These are phyloP conservation scores for Xylaria sp. DNA, from an alignment of 2,329 filamentous ascomycete genomes.

Conservation along the genomic window DNA sequence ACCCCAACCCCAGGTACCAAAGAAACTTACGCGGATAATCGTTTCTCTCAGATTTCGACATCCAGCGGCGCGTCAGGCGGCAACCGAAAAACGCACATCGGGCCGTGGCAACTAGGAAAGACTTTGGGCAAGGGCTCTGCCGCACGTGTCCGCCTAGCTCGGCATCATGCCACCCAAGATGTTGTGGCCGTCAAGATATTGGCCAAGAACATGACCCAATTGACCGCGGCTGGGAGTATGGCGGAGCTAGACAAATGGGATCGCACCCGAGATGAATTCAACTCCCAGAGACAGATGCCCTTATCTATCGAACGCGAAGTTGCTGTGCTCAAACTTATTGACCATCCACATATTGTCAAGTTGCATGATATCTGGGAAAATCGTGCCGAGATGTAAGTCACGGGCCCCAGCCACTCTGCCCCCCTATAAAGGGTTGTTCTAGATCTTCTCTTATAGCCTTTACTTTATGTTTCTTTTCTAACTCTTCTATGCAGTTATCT, in stretches of 20 bases:
- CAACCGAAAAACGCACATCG: conserved; percentile 78
- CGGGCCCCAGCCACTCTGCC: conserved; percentile 15
- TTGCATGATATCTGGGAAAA: conserved; percentile 99
- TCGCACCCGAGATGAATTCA: conserved; percentile 63
- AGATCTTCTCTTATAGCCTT: neutral
- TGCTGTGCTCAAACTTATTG: conserved; percentile 94
- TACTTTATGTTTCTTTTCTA: conserved; percentile 34
- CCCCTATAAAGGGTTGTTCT: neutral
- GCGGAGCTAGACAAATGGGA: conserved; percentile 82
- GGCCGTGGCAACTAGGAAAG: conserved; percentile 91
- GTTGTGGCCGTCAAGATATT: conserved; percentile 96
- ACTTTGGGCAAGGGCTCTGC: conserved; percentile 91
- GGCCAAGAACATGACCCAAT: conserved; percentile 80
- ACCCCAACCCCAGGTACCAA: conserved; percentile 28
- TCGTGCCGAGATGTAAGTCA: conserved; percentile 84
- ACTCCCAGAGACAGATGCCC: conserved; percentile 77
- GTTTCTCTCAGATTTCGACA: conserved; percentile 45
- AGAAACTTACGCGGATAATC: conserved; percentile 38
- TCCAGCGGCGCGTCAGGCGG: conserved; percentile 49
- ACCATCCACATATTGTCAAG: conserved; percentile 94
- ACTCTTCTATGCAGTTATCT: conserved; percentile 74
- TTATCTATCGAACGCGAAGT: conserved; percentile 94
- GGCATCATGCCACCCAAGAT: conserved; percentile 81
- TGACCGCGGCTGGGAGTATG: conserved; percentile 86
- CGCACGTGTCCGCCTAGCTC: conserved; percentile 85